Percentiles rank a stretch among this genome's conserved stretches.
phyloP scores from a whole-genome alignment of 2,329 filamentous ascomycete genomes.

The Sphaceloma murrayae region DNA sequence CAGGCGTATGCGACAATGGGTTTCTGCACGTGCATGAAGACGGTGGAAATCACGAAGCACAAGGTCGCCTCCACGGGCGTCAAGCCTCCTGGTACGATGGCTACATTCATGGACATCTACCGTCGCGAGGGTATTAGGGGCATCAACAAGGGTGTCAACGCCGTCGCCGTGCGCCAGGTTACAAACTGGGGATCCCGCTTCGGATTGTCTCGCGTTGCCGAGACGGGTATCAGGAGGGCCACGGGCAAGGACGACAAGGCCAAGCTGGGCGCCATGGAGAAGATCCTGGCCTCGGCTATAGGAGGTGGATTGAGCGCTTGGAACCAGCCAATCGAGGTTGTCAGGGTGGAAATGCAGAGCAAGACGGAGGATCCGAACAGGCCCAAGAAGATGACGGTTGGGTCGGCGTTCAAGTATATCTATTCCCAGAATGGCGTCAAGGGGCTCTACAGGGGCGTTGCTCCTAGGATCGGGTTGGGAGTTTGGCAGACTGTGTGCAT shows the following conservation, averaged over 20 bases:
- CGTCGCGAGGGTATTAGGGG: constrained; percentile 84
- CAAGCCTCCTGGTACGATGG: constrained; percentile 81
- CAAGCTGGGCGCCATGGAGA: constrained; percentile 71
- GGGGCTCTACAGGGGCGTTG: constrained; percentile 91
- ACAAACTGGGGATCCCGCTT: constrained; percentile 99
- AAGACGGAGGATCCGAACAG: constrained; percentile 97
- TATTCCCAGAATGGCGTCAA: constrained; percentile 79
- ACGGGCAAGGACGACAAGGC: constrained; percentile 72
- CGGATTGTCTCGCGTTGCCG: constrained; percentile 82
- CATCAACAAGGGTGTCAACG: constrained; percentile 98
- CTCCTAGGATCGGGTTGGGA: constrained; percentile 85
- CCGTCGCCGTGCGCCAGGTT: constrained; percentile 96
- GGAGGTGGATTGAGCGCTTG: constrained; percentile 93
- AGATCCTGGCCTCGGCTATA: constrained; percentile 74
- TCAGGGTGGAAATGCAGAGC: constrained; percentile 99
- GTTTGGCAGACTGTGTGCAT: constrained; percentile 99
- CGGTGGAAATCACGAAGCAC: constrained; percentile 97
- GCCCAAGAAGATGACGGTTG: constrained; percentile 97
- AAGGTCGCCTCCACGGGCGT: constrained; percentile 78
- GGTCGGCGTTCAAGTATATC: constrained; percentile 73
- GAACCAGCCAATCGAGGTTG: constrained; percentile 99
- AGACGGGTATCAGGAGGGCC: constrained; percentile 70
- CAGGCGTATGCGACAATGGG: constrained; percentile 99
- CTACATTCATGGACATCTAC: constrained; percentile 96
- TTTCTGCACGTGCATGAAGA: constrained; percentile 99